These are phyloP conservation scores for Fraxinus floribunda DNA, from an alignment of 305 asterid species.

Conservation along the genomic window DNA sequence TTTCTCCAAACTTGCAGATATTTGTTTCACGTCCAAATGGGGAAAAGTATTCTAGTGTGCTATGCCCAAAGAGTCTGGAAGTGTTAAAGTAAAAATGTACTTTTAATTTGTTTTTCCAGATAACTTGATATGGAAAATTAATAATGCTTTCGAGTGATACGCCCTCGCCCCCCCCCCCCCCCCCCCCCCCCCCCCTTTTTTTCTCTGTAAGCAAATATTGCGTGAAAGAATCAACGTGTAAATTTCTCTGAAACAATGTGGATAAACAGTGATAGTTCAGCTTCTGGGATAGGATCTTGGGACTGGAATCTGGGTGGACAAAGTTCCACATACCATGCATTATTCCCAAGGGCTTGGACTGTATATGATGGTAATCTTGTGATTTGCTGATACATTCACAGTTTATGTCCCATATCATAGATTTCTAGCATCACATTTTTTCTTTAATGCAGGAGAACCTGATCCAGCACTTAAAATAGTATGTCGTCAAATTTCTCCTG, in stretches of 20 bases:
- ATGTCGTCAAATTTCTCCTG: conserved; percentile 92
- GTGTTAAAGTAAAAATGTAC: conserved; percentile 47
- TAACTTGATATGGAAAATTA: background rate
- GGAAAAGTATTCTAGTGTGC: conserved; percentile 64
- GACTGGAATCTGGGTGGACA: conserved; percentile 84
- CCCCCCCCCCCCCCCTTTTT: background rate
- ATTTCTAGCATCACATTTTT: conserved; percentile 17
- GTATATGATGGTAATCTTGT: conserved; percentile 72
- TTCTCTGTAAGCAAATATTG: background rate
- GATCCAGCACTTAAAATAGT: conserved; percentile 82
- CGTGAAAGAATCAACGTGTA: background rate
- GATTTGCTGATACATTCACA: conserved; percentile 19
- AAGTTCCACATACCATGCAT: conserved; percentile 80
- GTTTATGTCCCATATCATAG: conserved; percentile 18
- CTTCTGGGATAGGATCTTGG: conserved; percentile 90
- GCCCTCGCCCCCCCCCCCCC: background rate
- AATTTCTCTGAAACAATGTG: conserved; percentile 32
- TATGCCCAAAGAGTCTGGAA: conserved; percentile 69
- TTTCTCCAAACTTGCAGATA: conserved; percentile 42
- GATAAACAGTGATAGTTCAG: conserved; percentile 64
- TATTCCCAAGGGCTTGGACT: conserved; percentile 97
- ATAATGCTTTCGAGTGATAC: conserved; percentile 12
- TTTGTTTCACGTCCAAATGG: conserved; percentile 82
- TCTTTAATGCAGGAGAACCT: conserved; percentile 75
- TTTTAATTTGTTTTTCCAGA: background rate